Evolutionary conservation across 106 monocot species (phyloP), one percentile per base, ranked within the genome.

Genomic region (Phalaenopsis aphrodite): DNA sequence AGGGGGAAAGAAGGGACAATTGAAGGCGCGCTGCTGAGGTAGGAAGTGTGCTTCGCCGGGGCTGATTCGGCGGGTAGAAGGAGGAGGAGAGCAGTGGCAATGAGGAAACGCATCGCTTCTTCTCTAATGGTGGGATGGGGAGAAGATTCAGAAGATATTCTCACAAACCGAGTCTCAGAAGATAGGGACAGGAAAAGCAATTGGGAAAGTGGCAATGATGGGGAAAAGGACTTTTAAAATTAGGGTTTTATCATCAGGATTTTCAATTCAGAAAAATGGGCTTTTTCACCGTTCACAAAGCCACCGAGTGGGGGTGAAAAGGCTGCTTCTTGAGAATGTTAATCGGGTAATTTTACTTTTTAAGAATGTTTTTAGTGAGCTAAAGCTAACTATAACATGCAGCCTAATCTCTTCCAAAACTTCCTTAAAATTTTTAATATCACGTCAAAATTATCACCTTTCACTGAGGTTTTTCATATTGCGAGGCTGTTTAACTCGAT

Each of bases 1-100:
- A 89, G 81, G 4, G 96, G 96, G 81, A 89, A 83, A 37, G 94
- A 89, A 18, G 97, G 90, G 57, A 93, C 87, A 72, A 65, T 84
- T n/a, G 83, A 56, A 12, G 71, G 16, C 3, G 71, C 11, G 39
- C 15, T 41, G 39, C 39, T 41, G 15, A 41, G 4, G 16, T 71
- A 14, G 71, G 36, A 71, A 41, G 30, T 14, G 3, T 15, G 71
- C 71, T 67, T 75, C 30, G 76, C 64, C 49, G 88, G 41, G 38
- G 74, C 71, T 5, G n/a, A 8, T 39, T 39, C 74, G 17, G 73
- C 42, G 39, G 41, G 15, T 14, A 75, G 18, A n/a, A 75, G 43
- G 39, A 71, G 71, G 41, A 41, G 11, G 17, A 75, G 6, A 75
- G 43, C 24, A 2, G 74, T 1, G 8, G 19, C 45, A 75, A 75